A percentile compares a stretch with the other conserved stretches of the same genome.
phyloP scores from a whole-genome alignment of 805 yeast genomes.

The Zygoascus ofunaensis region DNA sequence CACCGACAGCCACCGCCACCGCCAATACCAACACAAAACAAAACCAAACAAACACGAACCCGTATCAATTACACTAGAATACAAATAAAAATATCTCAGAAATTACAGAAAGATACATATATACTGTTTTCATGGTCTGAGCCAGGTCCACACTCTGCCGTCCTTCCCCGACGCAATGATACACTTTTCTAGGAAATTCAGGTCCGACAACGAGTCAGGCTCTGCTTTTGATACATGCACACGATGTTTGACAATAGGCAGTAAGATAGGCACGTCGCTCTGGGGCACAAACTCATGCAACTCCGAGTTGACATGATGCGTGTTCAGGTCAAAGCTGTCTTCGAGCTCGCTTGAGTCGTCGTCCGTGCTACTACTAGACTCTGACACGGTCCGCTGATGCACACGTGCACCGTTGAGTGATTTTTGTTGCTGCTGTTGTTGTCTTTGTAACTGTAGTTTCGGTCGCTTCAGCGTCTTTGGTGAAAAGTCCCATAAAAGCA shows the following conservation, averaged over 20 bases:
- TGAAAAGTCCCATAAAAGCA: constrained; percentile 46
- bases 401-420: not conserved
- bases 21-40: not conserved
- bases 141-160: constrained; percentile 29
- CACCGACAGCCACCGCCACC: not conserved
- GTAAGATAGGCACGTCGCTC: constrained; percentile 18
- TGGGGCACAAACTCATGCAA: constrained; percentile 23
- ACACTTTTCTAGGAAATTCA: constrained; percentile 17
- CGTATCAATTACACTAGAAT: not conserved
- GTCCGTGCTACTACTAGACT: not conserved
- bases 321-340: not conserved
- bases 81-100: too few species aligned
- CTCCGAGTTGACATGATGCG: not conserved
- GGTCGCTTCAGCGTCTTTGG: constrained; percentile 33
- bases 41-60: not conserved
- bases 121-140: constrained; percentile 20
- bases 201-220: constrained; percentile 22
- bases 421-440: not conserved
- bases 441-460: constrained; percentile 3
- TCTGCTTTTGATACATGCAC: constrained; percentile 22
- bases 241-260: constrained; percentile 21
- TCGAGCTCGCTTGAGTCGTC: constrained; percentile 1
- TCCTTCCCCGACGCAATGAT: constrained; percentile 24
- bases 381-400: not conserved
- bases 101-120: too few species aligned